Evolutionary conservation across 2,329 filamentous ascomycete species (phyloP), one percentile per base, ranked within the genome.

Genomic region (Tolypocladium cylindrosporum): DNA sequence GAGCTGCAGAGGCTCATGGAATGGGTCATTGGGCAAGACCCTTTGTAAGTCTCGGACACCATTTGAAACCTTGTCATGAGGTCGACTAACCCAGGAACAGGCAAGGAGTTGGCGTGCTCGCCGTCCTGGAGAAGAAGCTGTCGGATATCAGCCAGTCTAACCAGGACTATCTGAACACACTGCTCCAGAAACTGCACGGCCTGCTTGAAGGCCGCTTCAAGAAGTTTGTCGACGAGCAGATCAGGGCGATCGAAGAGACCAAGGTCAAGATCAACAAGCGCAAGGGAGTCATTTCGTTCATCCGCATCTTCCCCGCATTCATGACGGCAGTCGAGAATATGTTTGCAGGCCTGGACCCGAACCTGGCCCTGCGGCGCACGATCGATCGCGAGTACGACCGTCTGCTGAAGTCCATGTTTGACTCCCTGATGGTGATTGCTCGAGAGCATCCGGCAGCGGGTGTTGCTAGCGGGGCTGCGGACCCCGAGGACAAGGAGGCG

Each of bases 201-300:
- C 83, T 83, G 48, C 78, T 97, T 21, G 84, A 88, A 63, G 81
- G 83, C 2, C 83, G 90, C 3, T 97, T 96, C 75, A 86, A 82
- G 61, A 91, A 90, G 61, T 97, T 97, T 66, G 85, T 97, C 10
- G 93, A 97, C 64, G 91, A 96, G 62, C 94, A 99, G 71, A 89
- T 97, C 59, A 89, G 90, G 34, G 92, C 91, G 6, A 96, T 97
- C 62, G 94, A 97, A 74, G 94, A 97, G 61, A 97, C 92, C 43
- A 97, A 97, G 74, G 93, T 99, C 71, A 97, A 97, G 78, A 91
- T 97, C 74, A 97, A 96, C 79, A 97, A 97, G 79, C 88, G 94
- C 64, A 97, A 95, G 75, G 93, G 94, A 13, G 90, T 99, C 58
- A 97, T 97, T 66, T 87, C 87, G 19, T 97, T 97, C 72, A 93